Percentiles rank a stretch among this genome's conserved stretches.
Evolutionary conservation across 257 asterid species (phyloP).

Genomic region (Solanum boliviense): DNA sequence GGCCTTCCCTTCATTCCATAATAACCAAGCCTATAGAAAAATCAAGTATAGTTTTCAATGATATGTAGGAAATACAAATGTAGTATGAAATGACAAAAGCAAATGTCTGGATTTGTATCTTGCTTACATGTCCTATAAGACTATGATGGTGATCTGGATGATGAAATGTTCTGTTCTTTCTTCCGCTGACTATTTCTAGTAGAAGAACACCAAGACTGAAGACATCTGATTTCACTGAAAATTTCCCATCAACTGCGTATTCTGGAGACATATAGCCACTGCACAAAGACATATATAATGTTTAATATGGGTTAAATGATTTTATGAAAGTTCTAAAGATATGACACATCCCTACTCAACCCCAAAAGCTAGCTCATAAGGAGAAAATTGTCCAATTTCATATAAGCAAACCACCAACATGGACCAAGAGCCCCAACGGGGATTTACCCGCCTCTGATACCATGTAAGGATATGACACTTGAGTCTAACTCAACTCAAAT

Average conservation of each 20-base stretch:
- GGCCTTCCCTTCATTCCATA: slow-evolving; percentile 17
- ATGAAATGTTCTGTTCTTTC: slow-evolving; percentile 22
- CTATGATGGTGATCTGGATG: slow-evolving; percentile 8
- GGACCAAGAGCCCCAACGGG: neutral
- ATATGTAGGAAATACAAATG: neutral
- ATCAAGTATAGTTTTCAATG: neutral
- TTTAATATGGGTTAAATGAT: neutral
- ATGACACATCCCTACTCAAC: neutral
- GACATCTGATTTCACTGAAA: slow-evolving; percentile 29
- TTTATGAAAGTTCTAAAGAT: neutral
- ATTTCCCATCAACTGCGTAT: slow-evolving; percentile 36
- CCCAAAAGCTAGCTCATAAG: neutral
- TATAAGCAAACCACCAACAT: neutral
- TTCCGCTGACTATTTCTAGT: slow-evolving; percentile 35
- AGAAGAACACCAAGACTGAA: slow-evolving; percentile 36
- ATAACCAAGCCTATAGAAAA: slow-evolving; percentile 27
- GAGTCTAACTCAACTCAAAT: neutral
- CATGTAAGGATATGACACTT: neutral
- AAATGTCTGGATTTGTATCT: neutral
- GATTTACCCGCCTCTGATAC: neutral
- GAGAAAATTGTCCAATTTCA: neutral
- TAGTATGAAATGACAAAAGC: neutral
- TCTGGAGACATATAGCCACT: slow-evolving; percentile 48
- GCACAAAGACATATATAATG: neutral
- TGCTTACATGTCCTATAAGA: slow-evolving; percentile 36